Percentiles rank a stretch among this genome's conserved stretches.
These are phyloP conservation scores for Medicago ruthenica DNA, from an alignment of 306 rosid species.

Conservation along the genomic window DNA sequence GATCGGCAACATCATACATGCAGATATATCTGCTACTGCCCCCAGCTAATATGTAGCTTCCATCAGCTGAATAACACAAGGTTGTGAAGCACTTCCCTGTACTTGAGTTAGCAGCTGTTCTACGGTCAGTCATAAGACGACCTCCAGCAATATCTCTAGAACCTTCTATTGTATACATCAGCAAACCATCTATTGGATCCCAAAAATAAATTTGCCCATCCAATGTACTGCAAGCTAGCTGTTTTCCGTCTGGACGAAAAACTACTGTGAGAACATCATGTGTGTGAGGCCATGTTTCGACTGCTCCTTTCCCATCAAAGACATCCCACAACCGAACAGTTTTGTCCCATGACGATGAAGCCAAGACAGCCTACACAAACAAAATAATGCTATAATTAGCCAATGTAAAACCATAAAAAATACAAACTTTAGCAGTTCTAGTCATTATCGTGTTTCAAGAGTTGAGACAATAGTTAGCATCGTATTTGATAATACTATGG, in stretches of 20 bases:
- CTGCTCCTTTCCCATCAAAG: constrained; percentile 87
- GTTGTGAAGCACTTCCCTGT: constrained; percentile 92
- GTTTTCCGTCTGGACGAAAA: constrained; percentile 97
- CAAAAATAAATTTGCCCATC: constrained; percentile 97
- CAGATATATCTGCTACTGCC: constrained; percentile 91
- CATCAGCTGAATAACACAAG: constrained; percentile 91
- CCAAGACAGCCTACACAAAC: constrained; percentile 67
- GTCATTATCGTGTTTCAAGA: constrained; percentile 5
- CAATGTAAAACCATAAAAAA: constrained; percentile 31
- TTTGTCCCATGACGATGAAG: constrained; percentile 96
- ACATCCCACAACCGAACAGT: constrained; percentile 96
- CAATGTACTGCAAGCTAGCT: constrained; percentile 93
- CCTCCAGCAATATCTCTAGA: constrained; percentile 94
- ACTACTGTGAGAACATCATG: constrained; percentile 91
- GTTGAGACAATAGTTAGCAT: constrained; percentile 22
- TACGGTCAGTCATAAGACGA: constrained; percentile 89
- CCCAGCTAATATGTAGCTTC: constrained; percentile 90
- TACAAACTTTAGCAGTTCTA: constrained; percentile 25
- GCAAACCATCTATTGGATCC: constrained; percentile 89
- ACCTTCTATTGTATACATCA: constrained; percentile 92
- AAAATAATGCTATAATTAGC: constrained; percentile 22
- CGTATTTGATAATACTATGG: constrained; percentile 7
- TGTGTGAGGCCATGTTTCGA: constrained; percentile 81
- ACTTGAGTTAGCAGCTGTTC: constrained; percentile 84
- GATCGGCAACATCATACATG: constrained; percentile 94